A percentile compares a stretch with the other conserved stretches of the same genome.
These are phyloP conservation scores for Sclerotinia trifoliorum DNA, from an alignment of 2,329 filamentous ascomycete species.

Conservation along the genomic window DNA sequence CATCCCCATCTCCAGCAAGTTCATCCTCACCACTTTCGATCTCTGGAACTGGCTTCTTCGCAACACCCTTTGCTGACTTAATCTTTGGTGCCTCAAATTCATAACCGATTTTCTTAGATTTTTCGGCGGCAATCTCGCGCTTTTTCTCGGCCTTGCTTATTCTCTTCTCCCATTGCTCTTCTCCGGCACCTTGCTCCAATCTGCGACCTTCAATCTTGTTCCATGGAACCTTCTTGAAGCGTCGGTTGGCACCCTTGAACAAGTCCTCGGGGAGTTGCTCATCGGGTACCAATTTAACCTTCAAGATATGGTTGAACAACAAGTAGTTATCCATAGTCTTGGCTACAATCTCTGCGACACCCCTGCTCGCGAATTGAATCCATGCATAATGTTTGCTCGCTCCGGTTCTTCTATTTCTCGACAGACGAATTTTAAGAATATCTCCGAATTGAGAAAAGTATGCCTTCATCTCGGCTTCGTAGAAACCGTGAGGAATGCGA, in stretches of 20 bases:
- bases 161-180: conserved; percentile 75
- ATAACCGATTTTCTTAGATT: conserved; percentile 79
- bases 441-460: conserved; percentile 94
- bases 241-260: conserved; percentile 86
- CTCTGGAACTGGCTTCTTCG: conserved; percentile 41
- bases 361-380: conserved; percentile 75
- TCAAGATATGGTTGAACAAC: conserved; percentile 89
- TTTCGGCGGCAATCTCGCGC: conserved; percentile 66
- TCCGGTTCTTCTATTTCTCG: conserved; percentile 88
- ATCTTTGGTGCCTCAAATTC: conserved; percentile 73
- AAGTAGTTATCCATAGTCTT: conserved; percentile 98
- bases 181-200: conserved; percentile 69
- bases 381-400: conserved; percentile 93
- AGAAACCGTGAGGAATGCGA: conserved; percentile 92
- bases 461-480: conserved; percentile 88
- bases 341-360: conserved; percentile 87
- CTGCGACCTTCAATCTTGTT: conserved; percentile 79
- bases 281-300: conserved; percentile 74
- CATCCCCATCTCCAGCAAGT: conserved; percentile 20
- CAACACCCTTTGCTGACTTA: conserved; percentile 59
- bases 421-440: conserved; percentile 75
- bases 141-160: conserved; percentile 70
- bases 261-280: conserved; percentile 77
- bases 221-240: conserved; percentile 85
- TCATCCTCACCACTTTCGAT: conserved; percentile 31